phyloP scores from a whole-genome alignment of 768 basidiomycete species.

The Suillus subaureus region DNA sequence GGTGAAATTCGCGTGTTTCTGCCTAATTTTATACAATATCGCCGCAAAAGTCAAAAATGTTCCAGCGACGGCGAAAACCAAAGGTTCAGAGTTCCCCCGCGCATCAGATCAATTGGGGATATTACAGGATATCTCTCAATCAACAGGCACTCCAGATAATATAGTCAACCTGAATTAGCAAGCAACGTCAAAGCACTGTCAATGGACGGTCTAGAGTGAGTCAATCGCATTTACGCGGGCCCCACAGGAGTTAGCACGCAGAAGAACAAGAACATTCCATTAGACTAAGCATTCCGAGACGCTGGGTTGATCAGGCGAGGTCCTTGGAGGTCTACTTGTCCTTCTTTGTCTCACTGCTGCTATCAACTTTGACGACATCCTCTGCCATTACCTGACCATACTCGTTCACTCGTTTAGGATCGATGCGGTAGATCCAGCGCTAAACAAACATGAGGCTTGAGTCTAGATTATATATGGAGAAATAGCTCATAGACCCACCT shows the following conservation, averaged over 20 bases:
- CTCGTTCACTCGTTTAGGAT: conserved; percentile 94
- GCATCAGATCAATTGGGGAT: background rate
- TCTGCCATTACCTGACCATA: conserved; percentile 82
- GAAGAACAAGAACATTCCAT: conserved; percentile 10
- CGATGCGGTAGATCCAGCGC: conserved; percentile 98
- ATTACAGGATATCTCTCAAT: background rate
- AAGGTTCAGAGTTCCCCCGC: background rate
- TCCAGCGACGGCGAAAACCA: background rate
- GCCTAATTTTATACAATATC: conserved; percentile 2
- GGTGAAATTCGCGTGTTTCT: background rate
- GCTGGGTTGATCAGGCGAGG: background rate
- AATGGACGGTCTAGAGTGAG: background rate
- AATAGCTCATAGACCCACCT: conserved; percentile 51
- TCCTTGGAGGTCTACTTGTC: conserved; percentile 39
- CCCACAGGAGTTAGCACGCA: conserved; percentile 18
- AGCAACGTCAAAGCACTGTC: background rate
- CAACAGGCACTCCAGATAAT: background rate
- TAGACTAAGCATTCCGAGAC: background rate
- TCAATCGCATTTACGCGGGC: conserved; percentile 2
- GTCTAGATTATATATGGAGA: conserved; percentile 15
- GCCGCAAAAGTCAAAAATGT: background rate
- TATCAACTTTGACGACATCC: conserved; percentile 45
- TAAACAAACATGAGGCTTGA: conserved; percentile 35
- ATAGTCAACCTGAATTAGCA: background rate
- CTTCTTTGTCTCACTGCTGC: conserved; percentile 56